A percentile compares a stretch with the other conserved stretches of the same genome.
These are phyloP conservation scores for Logfia minima DNA, from an alignment of 129 eudicot species.

Conservation along the genomic window DNA sequence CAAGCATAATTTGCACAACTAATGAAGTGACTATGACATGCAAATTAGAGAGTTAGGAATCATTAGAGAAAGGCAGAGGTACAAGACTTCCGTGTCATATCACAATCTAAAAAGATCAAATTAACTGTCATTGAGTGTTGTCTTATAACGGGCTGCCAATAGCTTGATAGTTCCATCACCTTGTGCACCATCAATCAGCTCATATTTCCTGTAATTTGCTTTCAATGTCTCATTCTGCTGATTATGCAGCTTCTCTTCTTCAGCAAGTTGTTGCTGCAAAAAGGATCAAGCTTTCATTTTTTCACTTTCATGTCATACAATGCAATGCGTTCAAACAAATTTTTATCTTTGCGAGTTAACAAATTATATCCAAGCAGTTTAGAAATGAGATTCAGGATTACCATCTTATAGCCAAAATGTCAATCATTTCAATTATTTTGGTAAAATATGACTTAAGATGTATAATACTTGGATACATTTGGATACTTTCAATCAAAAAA, in stretches of 20 bases:
- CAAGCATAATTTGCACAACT: background rate
- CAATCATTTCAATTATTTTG: background rate
- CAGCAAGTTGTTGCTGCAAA: constrained; percentile 52
- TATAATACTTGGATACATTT: background rate
- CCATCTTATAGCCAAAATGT: background rate
- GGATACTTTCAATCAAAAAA: no score
- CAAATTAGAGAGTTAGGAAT: background rate
- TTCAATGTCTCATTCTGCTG: constrained; percentile 55
- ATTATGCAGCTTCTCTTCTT: constrained; percentile 60
- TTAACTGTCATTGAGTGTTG: background rate
- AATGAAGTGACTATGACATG: background rate
- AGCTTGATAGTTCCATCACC: constrained; percentile 38
- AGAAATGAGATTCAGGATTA: background rate
- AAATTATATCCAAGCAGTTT: background rate
- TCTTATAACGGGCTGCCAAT: background rate
- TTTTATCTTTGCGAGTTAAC: background rate
- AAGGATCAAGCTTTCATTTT: background rate
- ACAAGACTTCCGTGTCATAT: background rate
- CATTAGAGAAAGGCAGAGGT: background rate
- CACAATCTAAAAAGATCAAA: no score
- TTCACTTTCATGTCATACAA: background rate
- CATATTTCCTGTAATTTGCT: constrained; percentile 55
- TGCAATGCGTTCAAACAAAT: background rate
- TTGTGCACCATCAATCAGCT: constrained; percentile 45
- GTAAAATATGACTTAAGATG: background rate